These are phyloP conservation scores for Triticum dicoccoides DNA, from an alignment of 176 grass and related monocot species.

Conservation along the genomic window DNA sequence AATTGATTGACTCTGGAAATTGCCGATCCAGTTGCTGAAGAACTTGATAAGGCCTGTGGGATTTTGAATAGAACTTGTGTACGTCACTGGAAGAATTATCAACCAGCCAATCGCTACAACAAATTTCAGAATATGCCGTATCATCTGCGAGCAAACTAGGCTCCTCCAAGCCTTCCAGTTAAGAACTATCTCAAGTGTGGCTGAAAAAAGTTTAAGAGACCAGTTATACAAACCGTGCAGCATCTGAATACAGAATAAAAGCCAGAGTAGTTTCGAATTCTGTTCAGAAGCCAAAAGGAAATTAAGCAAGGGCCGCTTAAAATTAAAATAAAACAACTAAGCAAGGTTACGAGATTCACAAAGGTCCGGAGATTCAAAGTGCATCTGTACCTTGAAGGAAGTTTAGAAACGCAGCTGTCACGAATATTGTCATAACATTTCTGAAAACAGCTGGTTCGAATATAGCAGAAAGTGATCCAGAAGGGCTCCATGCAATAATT, in stretches of 20 bases:
- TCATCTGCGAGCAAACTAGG: constrained; percentile 63
- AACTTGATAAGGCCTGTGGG: constrained; percentile 73
- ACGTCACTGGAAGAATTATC: constrained; percentile 69
- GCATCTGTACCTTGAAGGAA: too few species aligned
- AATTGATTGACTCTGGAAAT: constrained; percentile 61
- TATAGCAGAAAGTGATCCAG: too few species aligned
- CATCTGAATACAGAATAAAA: background rate
- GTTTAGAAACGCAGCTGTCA: too few species aligned
- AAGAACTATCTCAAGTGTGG: constrained; percentile 74
- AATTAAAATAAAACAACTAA: too few species aligned
- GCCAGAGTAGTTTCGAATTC: background rate
- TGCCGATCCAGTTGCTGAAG: constrained; percentile 77
- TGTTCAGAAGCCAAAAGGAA: background rate
- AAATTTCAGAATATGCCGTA: background rate
- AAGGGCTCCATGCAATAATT: too few species aligned
- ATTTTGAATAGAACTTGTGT: constrained; percentile 73
- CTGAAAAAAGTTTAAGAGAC: constrained; percentile 41
- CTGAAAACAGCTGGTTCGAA: too few species aligned
- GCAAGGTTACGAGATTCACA: too few species aligned
- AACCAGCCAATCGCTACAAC: constrained; percentile 73
- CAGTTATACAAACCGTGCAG: constrained; percentile 17
- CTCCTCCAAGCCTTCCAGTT: constrained; percentile 89
- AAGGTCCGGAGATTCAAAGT: too few species aligned
- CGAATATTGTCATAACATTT: too few species aligned
- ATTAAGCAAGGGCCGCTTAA: too few species aligned